Evolutionary conservation across 148 eudicot genomes (phyloP).

Genomic region (Rhododendron vialii): DNA sequence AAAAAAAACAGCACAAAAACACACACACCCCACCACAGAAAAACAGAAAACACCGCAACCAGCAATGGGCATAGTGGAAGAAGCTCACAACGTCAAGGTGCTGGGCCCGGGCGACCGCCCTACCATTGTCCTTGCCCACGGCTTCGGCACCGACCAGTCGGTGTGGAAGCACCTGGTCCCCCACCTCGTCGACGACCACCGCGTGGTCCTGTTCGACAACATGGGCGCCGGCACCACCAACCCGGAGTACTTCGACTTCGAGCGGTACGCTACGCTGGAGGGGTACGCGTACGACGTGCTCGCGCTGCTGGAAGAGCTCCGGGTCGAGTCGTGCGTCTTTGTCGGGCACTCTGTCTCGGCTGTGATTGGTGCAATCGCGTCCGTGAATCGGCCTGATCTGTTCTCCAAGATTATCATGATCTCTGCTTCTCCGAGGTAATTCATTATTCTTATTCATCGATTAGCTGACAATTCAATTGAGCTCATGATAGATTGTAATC

Average conservation of each 20-base stretch:
- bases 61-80: conserved; percentile 70
- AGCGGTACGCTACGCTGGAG: conserved; percentile 56
- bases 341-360: conserved; percentile 89
- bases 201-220: conserved; percentile 66
- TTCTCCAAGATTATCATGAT: conserved; percentile 61
- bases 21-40: not conserved
- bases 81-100: conserved; percentile 75
- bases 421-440: conserved; percentile 74
- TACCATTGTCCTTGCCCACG: conserved; percentile 63
- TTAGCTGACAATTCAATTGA: not conserved
- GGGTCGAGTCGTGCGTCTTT: conserved; percentile 44
- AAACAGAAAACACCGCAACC: not conserved
- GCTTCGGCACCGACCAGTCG: conserved; percentile 90
- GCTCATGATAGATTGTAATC: not conserved
- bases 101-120: conserved; percentile 36
- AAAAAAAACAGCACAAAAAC: not conserved
- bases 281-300: conserved; percentile 73
- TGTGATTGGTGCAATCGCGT: conserved; percentile 64
- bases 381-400: conserved; percentile 72
- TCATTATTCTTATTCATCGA: not conserved
- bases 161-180: conserved; percentile 85
- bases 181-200: conserved; percentile 55
- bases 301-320: conserved; percentile 65
- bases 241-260: conserved; percentile 83
- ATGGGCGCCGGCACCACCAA: conserved; percentile 97